Percentiles rank a stretch among this genome's conserved stretches.
phyloP scores from a whole-genome alignment of 768 basidiomycete genomes.

The Agaricus bisporus region DNA sequence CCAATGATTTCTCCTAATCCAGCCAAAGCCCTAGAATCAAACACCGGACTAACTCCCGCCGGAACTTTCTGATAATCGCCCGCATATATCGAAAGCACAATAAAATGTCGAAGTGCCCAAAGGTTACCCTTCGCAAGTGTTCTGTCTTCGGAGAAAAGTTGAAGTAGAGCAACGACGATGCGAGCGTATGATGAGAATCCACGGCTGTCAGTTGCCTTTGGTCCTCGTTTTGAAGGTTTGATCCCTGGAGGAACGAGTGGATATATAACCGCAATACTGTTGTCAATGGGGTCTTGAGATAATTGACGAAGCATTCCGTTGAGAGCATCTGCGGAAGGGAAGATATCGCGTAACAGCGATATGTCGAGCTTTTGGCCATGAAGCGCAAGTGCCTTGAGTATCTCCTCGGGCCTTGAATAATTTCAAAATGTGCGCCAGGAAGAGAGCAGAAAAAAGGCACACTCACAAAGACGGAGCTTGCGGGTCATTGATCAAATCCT shows the following conservation, averaged over 20 bases:
- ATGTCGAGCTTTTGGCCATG: constrained; percentile 30
- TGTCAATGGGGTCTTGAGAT: constrained; percentile 38
- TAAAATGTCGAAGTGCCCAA: constrained; percentile 67
- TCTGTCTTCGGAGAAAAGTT: constrained; percentile 52
- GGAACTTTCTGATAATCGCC: constrained; percentile 55
- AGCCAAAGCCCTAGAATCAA: constrained; percentile 23
- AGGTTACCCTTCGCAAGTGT: constrained; percentile 49
- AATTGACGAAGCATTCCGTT: constrained; percentile 41
- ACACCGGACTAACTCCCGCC: constrained; percentile 36
- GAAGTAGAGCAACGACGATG: constrained; percentile 47
- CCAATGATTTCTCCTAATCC: constrained; percentile 28
- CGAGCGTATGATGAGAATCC: constrained; percentile 67
- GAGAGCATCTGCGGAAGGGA: constrained; percentile 42
- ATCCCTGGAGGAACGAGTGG: constrained; percentile 47
- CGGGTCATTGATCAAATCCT: constrained; percentile 34
- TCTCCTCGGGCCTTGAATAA: constrained; percentile 36
- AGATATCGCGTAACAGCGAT: constrained; percentile 40
- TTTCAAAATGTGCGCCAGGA: neutral
- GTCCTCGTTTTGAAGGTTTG: constrained; percentile 9
- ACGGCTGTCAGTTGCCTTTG: constrained; percentile 30
- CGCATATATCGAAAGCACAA: constrained; percentile 56
- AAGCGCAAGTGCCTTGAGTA: constrained; percentile 31
- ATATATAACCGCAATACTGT: constrained; percentile 56
- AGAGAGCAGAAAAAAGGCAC: neutral
- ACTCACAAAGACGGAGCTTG: constrained; percentile 30